A percentile compares a stretch with the other conserved stretches of the same genome.
phyloP scores from a whole-genome alignment of 805 yeast genomes.

The Saturnispora gosingensis region DNA sequence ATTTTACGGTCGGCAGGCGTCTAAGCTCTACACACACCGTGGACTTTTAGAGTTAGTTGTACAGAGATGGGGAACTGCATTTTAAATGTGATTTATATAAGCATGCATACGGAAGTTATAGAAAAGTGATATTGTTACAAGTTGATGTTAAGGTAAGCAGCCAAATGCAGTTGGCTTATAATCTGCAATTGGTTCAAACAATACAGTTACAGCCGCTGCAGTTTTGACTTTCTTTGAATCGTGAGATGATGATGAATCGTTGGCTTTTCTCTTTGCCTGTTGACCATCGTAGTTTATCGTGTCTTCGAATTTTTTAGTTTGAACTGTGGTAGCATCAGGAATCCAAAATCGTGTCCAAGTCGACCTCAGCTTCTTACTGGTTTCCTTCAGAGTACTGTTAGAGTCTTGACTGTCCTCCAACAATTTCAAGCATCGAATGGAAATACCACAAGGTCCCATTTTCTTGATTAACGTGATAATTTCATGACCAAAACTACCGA shows the following conservation, averaged over 20 bases:
- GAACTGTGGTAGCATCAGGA: conserved; percentile 7
- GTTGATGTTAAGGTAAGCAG: conserved; percentile 8
- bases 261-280: not conserved
- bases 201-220: conserved; percentile 7
- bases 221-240: conserved; percentile 2
- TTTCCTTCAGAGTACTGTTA: conserved; percentile 7
- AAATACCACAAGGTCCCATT: conserved; percentile 1
- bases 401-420: not conserved
- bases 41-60: conserved; percentile 21
- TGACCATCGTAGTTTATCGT: not conserved
- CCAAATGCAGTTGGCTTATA: conserved; percentile 57
- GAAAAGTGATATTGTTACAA: not conserved
- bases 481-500: conserved; percentile 7
- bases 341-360: conserved; percentile 19
- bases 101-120: not conserved
- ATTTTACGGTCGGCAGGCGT: conserved; percentile 18
- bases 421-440: not conserved
- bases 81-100: not conserved
- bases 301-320: conserved; percentile 7
- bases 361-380: conserved; percentile 12
- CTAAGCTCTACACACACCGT: conserved; percentile 16
- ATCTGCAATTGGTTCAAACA: conserved; percentile 27
- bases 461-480: not conserved
- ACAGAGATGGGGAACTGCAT: conserved; percentile 6
- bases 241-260: not conserved